phyloP scores from a whole-genome alignment of 495 filamentous ascomycete genomes.

The Cenococcum geophilum region DNA sequence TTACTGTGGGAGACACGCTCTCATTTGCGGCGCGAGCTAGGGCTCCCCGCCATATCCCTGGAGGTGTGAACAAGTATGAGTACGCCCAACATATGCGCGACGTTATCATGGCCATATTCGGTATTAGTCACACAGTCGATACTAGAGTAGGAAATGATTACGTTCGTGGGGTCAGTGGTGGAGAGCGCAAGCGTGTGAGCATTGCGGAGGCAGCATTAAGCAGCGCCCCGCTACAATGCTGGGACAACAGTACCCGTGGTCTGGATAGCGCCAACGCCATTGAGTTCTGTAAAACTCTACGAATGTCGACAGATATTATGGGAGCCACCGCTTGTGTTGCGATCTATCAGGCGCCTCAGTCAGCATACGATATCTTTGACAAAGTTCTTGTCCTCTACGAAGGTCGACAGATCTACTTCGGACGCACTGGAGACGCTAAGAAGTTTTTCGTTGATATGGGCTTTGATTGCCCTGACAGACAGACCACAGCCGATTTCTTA shows the following conservation, averaged over 20 bases:
- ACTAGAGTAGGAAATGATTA: constrained; percentile 43
- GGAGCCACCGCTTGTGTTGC: constrained; percentile 38
- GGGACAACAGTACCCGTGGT: constrained; percentile 43
- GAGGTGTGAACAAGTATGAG: constrained; percentile 28
- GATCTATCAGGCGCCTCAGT: constrained; percentile 41
- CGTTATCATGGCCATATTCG: constrained; percentile 43
- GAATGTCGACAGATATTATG: constrained; percentile 37
- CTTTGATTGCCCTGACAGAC: constrained; percentile 52
- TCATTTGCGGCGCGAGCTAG: constrained; percentile 39
- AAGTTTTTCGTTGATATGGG: constrained; percentile 50
- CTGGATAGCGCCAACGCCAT: constrained; percentile 43
- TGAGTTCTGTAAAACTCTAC: constrained; percentile 41
- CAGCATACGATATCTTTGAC: constrained; percentile 40
- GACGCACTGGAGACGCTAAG: constrained; percentile 29
- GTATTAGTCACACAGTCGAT: constrained; percentile 41
- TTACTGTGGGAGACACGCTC: constrained; percentile 40
- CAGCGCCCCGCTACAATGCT: constrained; percentile 39
- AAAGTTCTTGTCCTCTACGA: constrained; percentile 41
- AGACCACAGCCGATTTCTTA: constrained; percentile 65
- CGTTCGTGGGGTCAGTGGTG: constrained; percentile 39
- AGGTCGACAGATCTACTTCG: constrained; percentile 42
- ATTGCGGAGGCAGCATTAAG: constrained; percentile 41
- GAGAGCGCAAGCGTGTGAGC: constrained; percentile 42
- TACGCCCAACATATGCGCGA: constrained; percentile 39
- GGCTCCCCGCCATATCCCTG: constrained; percentile 36